Evolutionary conservation across 2,329 filamentous ascomycete species (phyloP).

Genomic region (Paraconiothyrium brasiliense): DNA sequence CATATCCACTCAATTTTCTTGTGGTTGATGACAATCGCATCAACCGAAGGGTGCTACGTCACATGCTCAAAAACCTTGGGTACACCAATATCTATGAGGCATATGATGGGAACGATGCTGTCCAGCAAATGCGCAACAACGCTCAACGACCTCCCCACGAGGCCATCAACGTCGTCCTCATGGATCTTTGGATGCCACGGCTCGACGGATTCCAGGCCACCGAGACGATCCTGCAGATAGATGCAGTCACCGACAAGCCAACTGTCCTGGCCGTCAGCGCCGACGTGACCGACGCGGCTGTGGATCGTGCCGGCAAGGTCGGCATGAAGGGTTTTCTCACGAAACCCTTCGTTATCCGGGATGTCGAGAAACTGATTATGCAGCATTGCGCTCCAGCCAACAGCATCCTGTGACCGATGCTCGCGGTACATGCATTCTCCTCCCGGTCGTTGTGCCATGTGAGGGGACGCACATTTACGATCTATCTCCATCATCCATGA

Average conservation of each 20-base stretch:
- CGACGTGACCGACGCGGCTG: slow-evolving; percentile 71
- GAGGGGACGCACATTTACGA: background rate
- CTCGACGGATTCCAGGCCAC: slow-evolving; percentile 78
- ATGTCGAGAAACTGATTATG: slow-evolving; percentile 68
- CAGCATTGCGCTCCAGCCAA: slow-evolving; percentile 52
- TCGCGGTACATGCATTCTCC: background rate
- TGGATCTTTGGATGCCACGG: slow-evolving; percentile 81
- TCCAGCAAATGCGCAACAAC: slow-evolving; percentile 65
- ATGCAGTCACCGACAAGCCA: slow-evolving; percentile 46
- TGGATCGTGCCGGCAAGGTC: slow-evolving; percentile 67
- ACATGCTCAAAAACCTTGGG: slow-evolving; percentile 73
- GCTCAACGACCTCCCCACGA: slow-evolving; percentile 30
- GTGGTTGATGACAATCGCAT: slow-evolving; percentile 79
- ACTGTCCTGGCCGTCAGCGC: slow-evolving; percentile 71
- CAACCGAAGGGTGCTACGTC: slow-evolving; percentile 73
- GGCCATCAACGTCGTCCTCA: slow-evolving; percentile 70
- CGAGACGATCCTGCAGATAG: slow-evolving; percentile 66
- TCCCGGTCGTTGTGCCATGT: background rate
- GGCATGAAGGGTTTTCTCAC: slow-evolving; percentile 76
- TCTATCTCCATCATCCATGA: background rate
- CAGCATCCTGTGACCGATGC: background rate
- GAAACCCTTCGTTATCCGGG: slow-evolving; percentile 71
- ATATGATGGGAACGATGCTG: slow-evolving; percentile 73
- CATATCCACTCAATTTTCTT: slow-evolving; percentile 72
- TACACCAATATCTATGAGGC: slow-evolving; percentile 71